These are phyloP conservation scores for Chalciporus piperatus DNA, from an alignment of 768 basidiomycete genomes.

Conservation along the genomic window DNA sequence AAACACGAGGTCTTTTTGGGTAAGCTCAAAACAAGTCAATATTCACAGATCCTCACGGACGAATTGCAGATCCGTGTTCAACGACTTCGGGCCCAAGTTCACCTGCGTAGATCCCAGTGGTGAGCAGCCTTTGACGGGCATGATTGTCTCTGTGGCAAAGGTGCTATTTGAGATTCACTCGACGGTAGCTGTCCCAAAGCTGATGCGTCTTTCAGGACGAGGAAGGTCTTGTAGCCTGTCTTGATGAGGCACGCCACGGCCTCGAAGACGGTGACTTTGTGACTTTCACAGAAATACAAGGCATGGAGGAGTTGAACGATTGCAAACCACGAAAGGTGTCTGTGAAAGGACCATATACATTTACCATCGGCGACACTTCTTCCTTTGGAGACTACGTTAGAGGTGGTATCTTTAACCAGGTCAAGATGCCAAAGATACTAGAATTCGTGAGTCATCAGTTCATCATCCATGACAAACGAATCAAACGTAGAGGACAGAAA, in stretches of 20 bases:
- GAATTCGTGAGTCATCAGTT: constrained; percentile 70
- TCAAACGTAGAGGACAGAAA: constrained; percentile 58
- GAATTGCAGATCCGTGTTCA: constrained; percentile 76
- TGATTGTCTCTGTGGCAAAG: constrained; percentile 94
- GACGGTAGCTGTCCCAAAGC: background rate
- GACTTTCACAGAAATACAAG: constrained; percentile 93
- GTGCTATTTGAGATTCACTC: constrained; percentile 36
- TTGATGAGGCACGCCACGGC: constrained; percentile 96
- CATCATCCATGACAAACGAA: background rate
- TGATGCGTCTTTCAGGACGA: constrained; percentile 48
- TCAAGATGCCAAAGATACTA: constrained; percentile 97
- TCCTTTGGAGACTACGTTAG: constrained; percentile 71
- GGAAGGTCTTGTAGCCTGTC: constrained; percentile 92
- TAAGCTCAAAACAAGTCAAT: constrained; percentile 33
- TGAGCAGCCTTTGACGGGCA: constrained; percentile 88
- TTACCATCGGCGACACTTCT: constrained; percentile 90
- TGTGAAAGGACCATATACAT: constrained; percentile 97
- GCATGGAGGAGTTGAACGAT: constrained; percentile 87
- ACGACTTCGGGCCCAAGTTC: constrained; percentile 94
- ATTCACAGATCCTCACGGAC: constrained; percentile 4
- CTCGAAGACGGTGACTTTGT: constrained; percentile 99
- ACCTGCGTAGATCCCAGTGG: constrained; percentile 98
- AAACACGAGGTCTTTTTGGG: constrained; percentile 94
- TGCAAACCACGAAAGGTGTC: constrained; percentile 89
- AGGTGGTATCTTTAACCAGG: constrained; percentile 96